Percentiles rank a stretch among this genome's conserved stretches.
phyloP scores from a whole-genome alignment of 148 eudicot species.

The Amaranthus cruentus region DNA sequence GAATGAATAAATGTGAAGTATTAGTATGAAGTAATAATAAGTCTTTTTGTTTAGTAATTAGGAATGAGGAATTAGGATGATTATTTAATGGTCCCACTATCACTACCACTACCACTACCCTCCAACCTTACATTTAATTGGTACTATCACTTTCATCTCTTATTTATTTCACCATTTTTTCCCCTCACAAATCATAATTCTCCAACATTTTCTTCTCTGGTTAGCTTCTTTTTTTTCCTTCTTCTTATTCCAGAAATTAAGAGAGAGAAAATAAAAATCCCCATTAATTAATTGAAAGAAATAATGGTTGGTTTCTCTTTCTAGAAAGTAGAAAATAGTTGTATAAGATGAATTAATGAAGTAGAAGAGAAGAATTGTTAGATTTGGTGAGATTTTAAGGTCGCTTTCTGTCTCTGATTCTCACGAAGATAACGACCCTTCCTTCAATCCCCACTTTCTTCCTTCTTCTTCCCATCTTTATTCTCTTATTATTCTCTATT shows the following conservation, averaged over 20 bases:
- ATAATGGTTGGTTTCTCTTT: too few relatives aligned
- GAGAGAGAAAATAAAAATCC: neutral
- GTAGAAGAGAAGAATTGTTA: neutral
- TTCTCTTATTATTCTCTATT: neutral
- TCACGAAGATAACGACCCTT: slow-evolving; percentile 75
- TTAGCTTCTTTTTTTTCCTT: neutral
- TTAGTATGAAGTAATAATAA: neutral
- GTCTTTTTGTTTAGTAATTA: neutral
- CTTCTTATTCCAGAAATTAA: neutral
- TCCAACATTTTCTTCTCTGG: neutral
- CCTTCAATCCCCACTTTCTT: slow-evolving; percentile 22
- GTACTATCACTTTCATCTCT: neutral
- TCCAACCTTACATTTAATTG: neutral
- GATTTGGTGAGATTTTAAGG: slow-evolving; percentile 51
- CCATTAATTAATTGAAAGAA: neutral
- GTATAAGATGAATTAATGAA: neutral
- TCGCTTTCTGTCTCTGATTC: slow-evolving; percentile 69
- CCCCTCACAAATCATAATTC: neutral
- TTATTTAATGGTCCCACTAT: slow-evolving; percentile 4
- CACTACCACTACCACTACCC: neutral
- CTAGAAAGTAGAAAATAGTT: neutral
- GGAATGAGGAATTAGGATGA: neutral
- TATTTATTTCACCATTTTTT: neutral
- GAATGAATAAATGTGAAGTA: neutral
- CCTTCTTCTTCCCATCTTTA: neutral